Conservation (phyloP, 345 rosid genomes). For the Citrus trifoliata region DNA sequence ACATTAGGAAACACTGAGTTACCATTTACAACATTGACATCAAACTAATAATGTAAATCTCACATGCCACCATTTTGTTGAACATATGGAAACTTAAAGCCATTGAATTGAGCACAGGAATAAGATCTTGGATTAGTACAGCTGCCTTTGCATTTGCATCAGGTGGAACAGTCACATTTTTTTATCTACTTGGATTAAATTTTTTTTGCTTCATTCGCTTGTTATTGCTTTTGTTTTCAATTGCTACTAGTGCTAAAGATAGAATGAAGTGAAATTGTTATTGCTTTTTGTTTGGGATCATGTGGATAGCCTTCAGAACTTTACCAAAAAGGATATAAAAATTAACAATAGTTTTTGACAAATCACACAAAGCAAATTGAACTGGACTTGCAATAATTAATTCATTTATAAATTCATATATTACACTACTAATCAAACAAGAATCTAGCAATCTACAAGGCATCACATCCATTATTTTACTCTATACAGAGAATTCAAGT, state of each 20-base stretch:
- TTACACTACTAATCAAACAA: background rate
- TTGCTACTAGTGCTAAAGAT: background rate
- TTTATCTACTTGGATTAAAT: conserved; percentile 42
- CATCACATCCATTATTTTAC: background rate
- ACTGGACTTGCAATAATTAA: background rate
- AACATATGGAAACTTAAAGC: conserved; percentile 59
- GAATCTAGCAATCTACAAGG: background rate
- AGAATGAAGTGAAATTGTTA: background rate
- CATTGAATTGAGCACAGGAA: conserved; percentile 59
- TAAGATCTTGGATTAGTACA: conserved; percentile 48
- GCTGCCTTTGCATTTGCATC: conserved; percentile 37
- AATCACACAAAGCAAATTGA: background rate
- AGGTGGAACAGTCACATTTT: conserved; percentile 38
- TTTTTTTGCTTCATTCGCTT: background rate
- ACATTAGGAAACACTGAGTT: background rate
- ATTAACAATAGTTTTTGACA: background rate
- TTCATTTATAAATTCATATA: background rate
- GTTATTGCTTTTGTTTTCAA: background rate
- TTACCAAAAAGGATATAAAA: too few species aligned
- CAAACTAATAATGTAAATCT: conserved; percentile 5
- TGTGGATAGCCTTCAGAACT: too few species aligned
- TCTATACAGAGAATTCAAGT: background rate
- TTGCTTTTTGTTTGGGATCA: too few species aligned
- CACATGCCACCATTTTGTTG: conserved; percentile 60
- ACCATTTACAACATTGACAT: background rate